Base-by-base conservation (phyloP, 352 stramenopile genomes). In the Globisporangium apiculatum region DNA sequence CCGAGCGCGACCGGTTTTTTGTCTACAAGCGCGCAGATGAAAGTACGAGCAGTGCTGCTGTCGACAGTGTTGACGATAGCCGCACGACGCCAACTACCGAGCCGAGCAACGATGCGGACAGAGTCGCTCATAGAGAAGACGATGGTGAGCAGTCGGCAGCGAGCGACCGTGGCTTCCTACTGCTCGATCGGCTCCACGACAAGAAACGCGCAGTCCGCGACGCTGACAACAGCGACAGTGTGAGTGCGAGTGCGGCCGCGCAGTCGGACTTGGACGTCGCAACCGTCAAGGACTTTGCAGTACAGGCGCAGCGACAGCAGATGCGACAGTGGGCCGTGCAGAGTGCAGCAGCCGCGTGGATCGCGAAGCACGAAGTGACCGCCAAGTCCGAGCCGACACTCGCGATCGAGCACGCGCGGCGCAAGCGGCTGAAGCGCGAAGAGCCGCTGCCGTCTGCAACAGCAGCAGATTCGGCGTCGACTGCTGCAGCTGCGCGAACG, bases 1-100 rank as follows among this genome's bases (percentile, higher is more conserved):
- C 76, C 0, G 79, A 73, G 48, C 83, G 76, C 51, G 74, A 80
- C 47, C 73, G 79, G 3, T 91, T 88, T 53, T 91, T 86, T 40
- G 82, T 91, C 14, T 88, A 87, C 47, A 62, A 88, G 47, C 86
- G 76, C 17, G 66, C 68, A 4, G 61, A 64, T 7, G 53, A 37
- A 24, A 46, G 35, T 24, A 51, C 17, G 3, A 40, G 45, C 14
- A 31, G 51, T 11, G 14, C 15, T 9, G n/a, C 43, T 18, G 15
- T n/a, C 51, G 51, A 55, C 51, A 55, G 37, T n/a, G 36, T 37
- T n/a, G 51, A 12, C 8, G n/a, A 17, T 24, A n/a, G 37, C 14
- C 9, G 40, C 17, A 51, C 9, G 38, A 45, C 11, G 8, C 35
- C 53, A 17, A 52, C 4, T 17, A 35, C 38, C 5, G 46, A 38